phyloP scores from a whole-genome alignment of 1,284 basidiomycete genomes.

The Leccinum subrobustum region DNA sequence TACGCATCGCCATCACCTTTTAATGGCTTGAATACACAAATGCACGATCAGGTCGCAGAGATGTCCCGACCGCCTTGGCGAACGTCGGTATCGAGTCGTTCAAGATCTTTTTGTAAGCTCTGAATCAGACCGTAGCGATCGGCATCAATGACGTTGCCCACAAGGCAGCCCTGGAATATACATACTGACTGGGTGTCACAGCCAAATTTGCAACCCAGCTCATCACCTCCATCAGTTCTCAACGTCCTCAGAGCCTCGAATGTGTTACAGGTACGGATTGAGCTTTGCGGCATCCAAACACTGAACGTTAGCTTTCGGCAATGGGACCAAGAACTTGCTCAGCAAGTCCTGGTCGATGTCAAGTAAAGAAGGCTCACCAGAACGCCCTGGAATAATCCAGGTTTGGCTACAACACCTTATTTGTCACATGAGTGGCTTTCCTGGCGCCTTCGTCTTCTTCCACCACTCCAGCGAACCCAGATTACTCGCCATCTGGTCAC shows the following conservation, averaged over 20 bases:
- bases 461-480: slow-evolving; percentile 75
- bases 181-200: slow-evolving; percentile 49
- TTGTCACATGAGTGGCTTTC: slow-evolving; percentile 8
- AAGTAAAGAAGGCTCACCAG: slow-evolving; percentile 50
- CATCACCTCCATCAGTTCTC: slow-evolving; percentile 50
- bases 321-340: slow-evolving; percentile 2
- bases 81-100: slow-evolving; percentile 54
- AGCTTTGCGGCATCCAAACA: slow-evolving; percentile 64
- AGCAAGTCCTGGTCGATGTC: slow-evolving; percentile 46
- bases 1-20: too few relatives aligned
- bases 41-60: too few relatives aligned
- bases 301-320: slow-evolving; percentile 58
- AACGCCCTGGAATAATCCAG: slow-evolving; percentile 39
- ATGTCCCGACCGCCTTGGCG: slow-evolving; percentile 43
- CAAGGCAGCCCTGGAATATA: slow-evolving; percentile 10
- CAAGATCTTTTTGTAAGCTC: slow-evolving; percentile 53
- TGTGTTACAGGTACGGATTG: slow-evolving; percentile 58
- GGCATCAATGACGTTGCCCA: neutral
- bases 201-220: slow-evolving; percentile 56
- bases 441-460: slow-evolving; percentile 61
- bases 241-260: slow-evolving; percentile 46
- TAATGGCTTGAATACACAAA: too few relatives aligned
- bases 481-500: slow-evolving; percentile 72
- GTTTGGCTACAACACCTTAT: neutral
- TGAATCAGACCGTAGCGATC: slow-evolving; percentile 22